phyloP scores from a whole-genome alignment of 2,329 filamentous ascomycete genomes.

The Nectriaceae sp. region DNA sequence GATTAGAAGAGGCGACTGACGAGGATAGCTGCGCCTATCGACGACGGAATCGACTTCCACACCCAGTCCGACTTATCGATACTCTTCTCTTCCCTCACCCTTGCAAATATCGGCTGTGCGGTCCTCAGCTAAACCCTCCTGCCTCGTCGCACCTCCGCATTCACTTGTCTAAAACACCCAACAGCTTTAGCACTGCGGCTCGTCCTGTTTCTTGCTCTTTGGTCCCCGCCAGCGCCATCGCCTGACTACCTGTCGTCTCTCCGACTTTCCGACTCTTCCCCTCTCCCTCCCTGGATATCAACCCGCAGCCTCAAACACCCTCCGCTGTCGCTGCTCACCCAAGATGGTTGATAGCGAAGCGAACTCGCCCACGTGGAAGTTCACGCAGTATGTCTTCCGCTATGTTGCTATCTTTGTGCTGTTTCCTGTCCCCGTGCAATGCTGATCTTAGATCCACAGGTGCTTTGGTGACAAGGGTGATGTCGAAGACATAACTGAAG shows the following conservation, averaged over 20 bases:
- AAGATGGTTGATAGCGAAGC: constrained; percentile 97
- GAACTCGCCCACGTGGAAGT: constrained; percentile 98
- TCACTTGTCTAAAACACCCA: not conserved
- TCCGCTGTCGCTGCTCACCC: constrained; percentile 37
- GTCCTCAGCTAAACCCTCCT: not conserved
- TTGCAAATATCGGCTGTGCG: not conserved
- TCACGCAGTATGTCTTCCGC: constrained; percentile 81
- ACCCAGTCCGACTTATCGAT: not conserved
- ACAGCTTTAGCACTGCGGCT: not conserved
- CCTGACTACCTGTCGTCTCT: constrained; percentile 10
- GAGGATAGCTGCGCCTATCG: too few relatives aligned
- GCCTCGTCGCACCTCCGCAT: not conserved
- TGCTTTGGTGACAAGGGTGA: constrained; percentile 99
- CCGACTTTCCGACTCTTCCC: constrained; percentile 18
- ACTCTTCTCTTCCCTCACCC: not conserved
- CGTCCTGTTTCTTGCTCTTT: not conserved
- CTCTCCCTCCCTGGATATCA: constrained; percentile 24
- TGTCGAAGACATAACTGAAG: constrained; percentile 98
- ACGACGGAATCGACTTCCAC: not conserved
- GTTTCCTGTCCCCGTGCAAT: constrained; percentile 6
- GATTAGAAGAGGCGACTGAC: too few relatives aligned
- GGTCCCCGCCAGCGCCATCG: not conserved
- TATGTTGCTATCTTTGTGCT: constrained; percentile 3
- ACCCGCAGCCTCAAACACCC: constrained; percentile 22
- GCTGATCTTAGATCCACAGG: constrained; percentile 50